These are phyloP conservation scores for Flaveria bidentis DNA, from an alignment of 129 eudicot species.

Conservation along the genomic window DNA sequence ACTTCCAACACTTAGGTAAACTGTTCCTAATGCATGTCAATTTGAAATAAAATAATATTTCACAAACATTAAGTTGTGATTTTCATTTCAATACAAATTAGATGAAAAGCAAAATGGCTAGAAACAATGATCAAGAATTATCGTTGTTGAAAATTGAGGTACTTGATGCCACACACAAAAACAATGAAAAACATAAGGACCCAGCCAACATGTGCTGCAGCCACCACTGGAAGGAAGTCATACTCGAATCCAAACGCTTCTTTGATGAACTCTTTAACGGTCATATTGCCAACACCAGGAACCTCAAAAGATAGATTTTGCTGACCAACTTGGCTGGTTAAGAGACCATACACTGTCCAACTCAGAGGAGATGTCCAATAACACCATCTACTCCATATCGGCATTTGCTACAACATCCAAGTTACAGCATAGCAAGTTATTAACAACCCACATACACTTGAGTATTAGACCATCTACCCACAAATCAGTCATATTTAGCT, in stretches of 20 bases:
- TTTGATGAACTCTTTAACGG: conserved; percentile 24
- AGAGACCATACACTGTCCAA: conserved; percentile 38
- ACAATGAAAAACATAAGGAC: conserved; percentile 25
- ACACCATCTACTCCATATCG: conserved; percentile 41
- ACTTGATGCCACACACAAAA: conserved; percentile 39
- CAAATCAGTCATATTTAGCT: background rate
- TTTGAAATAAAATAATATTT: background rate
- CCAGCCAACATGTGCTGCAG: conserved; percentile 32
- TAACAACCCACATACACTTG: background rate
- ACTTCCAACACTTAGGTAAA: background rate
- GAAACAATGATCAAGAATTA: background rate
- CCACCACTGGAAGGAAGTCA: conserved; percentile 25
- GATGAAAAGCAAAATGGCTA: background rate
- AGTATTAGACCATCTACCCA: background rate
- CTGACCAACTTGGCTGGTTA: conserved; percentile 38
- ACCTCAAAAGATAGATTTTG: conserved; percentile 17
- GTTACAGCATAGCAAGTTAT: background rate
- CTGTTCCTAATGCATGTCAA: background rate
- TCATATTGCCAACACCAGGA: conserved; percentile 27
- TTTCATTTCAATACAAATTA: background rate
- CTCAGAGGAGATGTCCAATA: conserved; percentile 35
- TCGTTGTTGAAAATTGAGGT: conserved; percentile 34
- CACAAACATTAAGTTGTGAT: background rate
- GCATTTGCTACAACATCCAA: conserved; percentile 30
- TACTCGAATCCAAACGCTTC: conserved; percentile 33